Percentiles rank a stretch among this genome's conserved stretches.
phyloP scores from a whole-genome alignment of 352 stramenopile species.

The Globisporangium nagaii region DNA sequence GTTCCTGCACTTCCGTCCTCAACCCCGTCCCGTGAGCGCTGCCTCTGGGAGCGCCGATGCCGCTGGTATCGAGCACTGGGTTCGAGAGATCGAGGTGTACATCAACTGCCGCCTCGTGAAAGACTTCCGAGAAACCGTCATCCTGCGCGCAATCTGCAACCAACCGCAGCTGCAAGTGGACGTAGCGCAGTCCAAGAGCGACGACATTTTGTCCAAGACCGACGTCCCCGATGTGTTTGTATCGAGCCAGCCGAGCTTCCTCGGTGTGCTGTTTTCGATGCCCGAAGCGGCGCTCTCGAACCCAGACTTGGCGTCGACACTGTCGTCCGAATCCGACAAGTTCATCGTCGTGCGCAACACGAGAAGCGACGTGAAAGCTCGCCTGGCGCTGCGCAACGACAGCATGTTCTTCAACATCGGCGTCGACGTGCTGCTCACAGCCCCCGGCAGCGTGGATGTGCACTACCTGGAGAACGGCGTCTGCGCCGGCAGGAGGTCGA shows the following conservation, averaged over 20 bases:
- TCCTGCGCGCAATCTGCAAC: conserved; percentile 72
- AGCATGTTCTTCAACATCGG: conserved; percentile 79
- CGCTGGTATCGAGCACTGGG: conserved; percentile 42
- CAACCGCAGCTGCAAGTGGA: conserved; percentile 72
- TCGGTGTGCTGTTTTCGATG: conserved; percentile 79
- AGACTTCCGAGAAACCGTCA: conserved; percentile 83
- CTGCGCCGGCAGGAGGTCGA: conserved; percentile 57
- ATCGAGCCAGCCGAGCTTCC: conserved; percentile 63
- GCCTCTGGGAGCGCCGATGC: not conserved
- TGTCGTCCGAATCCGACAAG: conserved; percentile 40
- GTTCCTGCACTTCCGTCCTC: conserved; percentile 82
- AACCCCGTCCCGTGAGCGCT: conserved; percentile 24
- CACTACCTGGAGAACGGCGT: conserved; percentile 68
- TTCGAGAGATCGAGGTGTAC: conserved; percentile 85
- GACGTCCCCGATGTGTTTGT: conserved; percentile 19
- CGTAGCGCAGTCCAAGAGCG: conserved; percentile 40
- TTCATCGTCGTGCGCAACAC: conserved; percentile 80
- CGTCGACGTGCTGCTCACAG: conserved; percentile 43
- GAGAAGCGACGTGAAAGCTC: conserved; percentile 48
- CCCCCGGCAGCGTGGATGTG: conserved; percentile 34
- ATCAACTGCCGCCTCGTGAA: conserved; percentile 85
- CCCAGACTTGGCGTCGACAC: conserved; percentile 19
- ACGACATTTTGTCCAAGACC: conserved; percentile 22
- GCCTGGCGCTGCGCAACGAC: conserved; percentile 77
- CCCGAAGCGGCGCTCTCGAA: conserved; percentile 55